Evolutionary conservation across 345 rosid genomes (phyloP), one percentile per base, ranked within the genome.

Genomic region (Gossypium turneri): DNA sequence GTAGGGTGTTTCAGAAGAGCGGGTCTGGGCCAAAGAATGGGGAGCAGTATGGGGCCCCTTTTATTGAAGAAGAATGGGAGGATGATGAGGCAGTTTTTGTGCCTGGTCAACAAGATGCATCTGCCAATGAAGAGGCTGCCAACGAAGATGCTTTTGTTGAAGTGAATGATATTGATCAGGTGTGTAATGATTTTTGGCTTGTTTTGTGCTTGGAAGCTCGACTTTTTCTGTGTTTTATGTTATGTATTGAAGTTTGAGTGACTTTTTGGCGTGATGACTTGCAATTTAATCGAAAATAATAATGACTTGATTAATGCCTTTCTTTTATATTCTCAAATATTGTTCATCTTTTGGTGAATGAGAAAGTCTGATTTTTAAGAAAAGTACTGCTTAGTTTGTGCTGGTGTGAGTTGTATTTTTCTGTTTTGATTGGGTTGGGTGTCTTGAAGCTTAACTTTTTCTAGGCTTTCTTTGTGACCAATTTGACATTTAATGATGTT

Each of bases 11-110:
- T 69, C 95, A 89, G 74, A 94, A 94, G 86, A 94, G 98, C 72
- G 98, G 98, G 44, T 74, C 98, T 5, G 98, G 98, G 58, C 99
- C 99, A 0, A 95, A 91, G 84, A 95, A 90, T 52, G 99, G 99
- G 29, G 99, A 95, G 81, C 90, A 92, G 79, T 92, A 94, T 72
- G 98, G 98, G 43, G 98, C 98, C 19, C 98, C 98, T 0, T 94
- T 91, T 77, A 75, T 92, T 75, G 98, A 94, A 75, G 97, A 94
- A 79, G 98, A 94, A 68, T 94, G 98, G 98, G 98, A 91, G 75
- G 84, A 87, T 73, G 96, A 89, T 62, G 90, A 87, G 60, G 78
- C 74, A 66, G 79, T 81, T 69, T 57, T 81, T 2, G 76, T 85
- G 52, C 90, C 91, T 9, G 83, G 88, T 77, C 87, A 78, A 75